A percentile compares a stretch with the other conserved stretches of the same genome.
These are phyloP conservation scores for Nymphaea thermarum DNA, from an alignment of 164 flowering plant genomes.

Conservation along the genomic window DNA sequence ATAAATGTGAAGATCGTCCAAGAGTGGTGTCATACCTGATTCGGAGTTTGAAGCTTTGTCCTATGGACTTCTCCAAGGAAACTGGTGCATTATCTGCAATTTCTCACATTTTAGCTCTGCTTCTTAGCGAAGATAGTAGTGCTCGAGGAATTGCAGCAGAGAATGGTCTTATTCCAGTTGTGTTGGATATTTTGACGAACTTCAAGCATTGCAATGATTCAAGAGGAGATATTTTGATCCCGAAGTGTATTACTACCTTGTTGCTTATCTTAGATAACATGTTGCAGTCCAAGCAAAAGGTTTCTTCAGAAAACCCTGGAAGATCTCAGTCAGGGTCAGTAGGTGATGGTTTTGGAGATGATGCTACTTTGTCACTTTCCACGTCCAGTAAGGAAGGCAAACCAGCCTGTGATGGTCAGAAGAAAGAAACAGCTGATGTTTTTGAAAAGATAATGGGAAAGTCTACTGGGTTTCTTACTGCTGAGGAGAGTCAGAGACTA, in stretches of 20 bases:
- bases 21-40: slow-evolving; percentile 55
- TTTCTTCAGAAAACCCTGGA: slow-evolving; percentile 27
- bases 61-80: slow-evolving; percentile 48
- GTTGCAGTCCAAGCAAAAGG: slow-evolving; percentile 58
- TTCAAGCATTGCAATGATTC: slow-evolving; percentile 32
- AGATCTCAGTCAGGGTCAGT: slow-evolving; percentile 22
- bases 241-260: slow-evolving; percentile 72
- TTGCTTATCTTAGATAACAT: slow-evolving; percentile 70
- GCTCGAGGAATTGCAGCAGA: slow-evolving; percentile 63
- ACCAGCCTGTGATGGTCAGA: slow-evolving; percentile 20
- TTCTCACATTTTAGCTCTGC: slow-evolving; percentile 63
- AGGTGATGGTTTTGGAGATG: slow-evolving; percentile 37
- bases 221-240: slow-evolving; percentile 32
- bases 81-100: slow-evolving; percentile 39
- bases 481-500: slow-evolving; percentile 58
- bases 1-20: slow-evolving; percentile 82
- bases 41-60: slow-evolving; percentile 65
- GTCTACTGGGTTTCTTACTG: slow-evolving; percentile 61
- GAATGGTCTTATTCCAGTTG: slow-evolving; percentile 47
- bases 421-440: slow-evolving; percentile 25
- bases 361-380: slow-evolving; percentile 18
- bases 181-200: slow-evolving; percentile 44
- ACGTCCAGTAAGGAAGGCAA: slow-evolving; percentile 21
- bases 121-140: slow-evolving; percentile 67
- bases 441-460: slow-evolving; percentile 69